Evolutionary conservation across 495 filamentous ascomycete species (phyloP), one percentile per base, ranked within the genome.

Genomic region (Immersiella caudata): DNA sequence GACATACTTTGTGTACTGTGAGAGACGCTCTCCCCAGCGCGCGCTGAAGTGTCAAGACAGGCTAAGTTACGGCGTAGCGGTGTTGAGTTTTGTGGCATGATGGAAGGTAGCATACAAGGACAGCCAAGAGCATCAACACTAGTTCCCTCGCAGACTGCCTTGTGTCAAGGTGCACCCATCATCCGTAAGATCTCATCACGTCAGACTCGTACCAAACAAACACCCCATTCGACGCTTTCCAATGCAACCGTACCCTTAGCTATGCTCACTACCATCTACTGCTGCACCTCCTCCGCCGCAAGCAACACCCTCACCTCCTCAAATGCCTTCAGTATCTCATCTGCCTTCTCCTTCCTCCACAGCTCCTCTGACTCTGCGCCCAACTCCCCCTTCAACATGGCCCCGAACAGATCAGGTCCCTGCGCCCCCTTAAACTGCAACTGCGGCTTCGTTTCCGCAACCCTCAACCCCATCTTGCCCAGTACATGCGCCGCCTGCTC

Each of bases 401-500:
- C 76, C 6, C 51, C 54, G 29, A 62, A 62, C n/a, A 69, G 14
- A 22, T 79, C 76, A 0, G 75, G 68, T 24, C 69, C 68, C 3
- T 57, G 40, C n/a, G 68, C 66, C 3, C 67, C 68, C 21, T 46
- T 64, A 36, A 80, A 79, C 16, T 68, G 56, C 20, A 81, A 70
- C 55, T 70, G 65, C 1, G 77, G 75, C 20, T 71, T 70, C 11
- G 75, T 79, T 57, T 70, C 69, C 16, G 71, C 72, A 12, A 80
- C 73, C 20, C 62, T 59, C 9, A 81, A 68, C n/a, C 73, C 72
- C 66, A 80, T 71, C 18, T 63, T 68, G 56, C 59, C 26, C 4
- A 80, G 69, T 8, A 70, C 36, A 25, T 76, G 57, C 26, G 67
- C 68, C 58, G 79, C 69, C 54, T 83, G 79, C 52, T 76, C 76